Base-by-base conservation (phyloP, 169 alveolate species). In the Cryptosporidium sp. region DNA sequence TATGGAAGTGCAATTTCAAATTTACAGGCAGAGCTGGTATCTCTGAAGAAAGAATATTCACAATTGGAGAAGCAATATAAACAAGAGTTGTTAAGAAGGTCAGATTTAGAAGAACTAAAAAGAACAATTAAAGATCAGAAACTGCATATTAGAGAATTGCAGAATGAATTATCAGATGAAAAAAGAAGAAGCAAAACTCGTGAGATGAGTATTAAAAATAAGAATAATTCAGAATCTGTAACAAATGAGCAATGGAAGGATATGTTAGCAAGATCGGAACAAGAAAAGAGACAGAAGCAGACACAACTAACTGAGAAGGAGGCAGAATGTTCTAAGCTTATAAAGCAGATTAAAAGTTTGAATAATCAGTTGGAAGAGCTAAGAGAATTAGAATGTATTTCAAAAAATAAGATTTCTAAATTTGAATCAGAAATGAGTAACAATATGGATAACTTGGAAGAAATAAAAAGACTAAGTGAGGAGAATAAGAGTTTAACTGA, bases 91-190 rank as follows among this genome's bases (percentile, higher is more conserved):
- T 45, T 80, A 35, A 37, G 68, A 44, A 80, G 89, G 35, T 42
- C 80, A 23, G 89, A 80, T 35, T 29, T 80, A 33, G 89, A 80
- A 56, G 33, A 29, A 10, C 45, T 80, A n/a, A 69, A 80, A 26
- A 60, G 39, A 16, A 80, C 68, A 26, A 65, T 80, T 12, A 80
- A 80, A 29, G 89, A 80, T 21, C 89, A 80, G 56, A 80, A 60
- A n/a, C 29, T 61, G 2, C 80, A 80, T 31, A 80, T 80, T 37
- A 60, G 67, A n/a, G 89, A 80, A 48, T 80, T 80, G 33, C 89
- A 65, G 69, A 80, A 67, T 62, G 80, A 80, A 53, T 23, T 80
- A 6, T 80, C 89, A 18, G 89, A 80, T 65, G 89, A 80, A 73
- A 80, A 62, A 65, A 60, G 89, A n/a, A 60, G 89, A 44, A 62